Evolutionary conservation across 2,329 filamentous ascomycete genomes (phyloP), one percentile per base, ranked within the genome.

Genomic region (Raffaelea ambrosiae): DNA sequence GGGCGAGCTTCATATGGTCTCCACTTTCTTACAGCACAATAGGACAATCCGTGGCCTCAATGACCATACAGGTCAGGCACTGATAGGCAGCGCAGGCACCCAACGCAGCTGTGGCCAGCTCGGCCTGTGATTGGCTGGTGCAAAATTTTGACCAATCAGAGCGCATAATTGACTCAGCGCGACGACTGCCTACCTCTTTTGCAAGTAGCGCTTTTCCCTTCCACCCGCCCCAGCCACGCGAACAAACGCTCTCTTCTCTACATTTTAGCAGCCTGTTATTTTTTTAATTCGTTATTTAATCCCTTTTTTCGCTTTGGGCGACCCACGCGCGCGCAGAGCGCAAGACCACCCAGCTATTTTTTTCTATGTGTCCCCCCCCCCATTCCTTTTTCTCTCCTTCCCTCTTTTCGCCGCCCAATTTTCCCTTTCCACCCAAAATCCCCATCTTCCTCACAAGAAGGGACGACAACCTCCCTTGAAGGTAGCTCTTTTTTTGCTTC

Each of bases 381-480:
- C 33, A 35, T 44, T 33, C 43, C 31, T 36, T 23, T 35, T 38
- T 21, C 8, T 33, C n/a, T 14, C 43, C 36, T 42, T 42, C 29
- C 29, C 21, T 38, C 29, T 47, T 29, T 39, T 29, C 29, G 31
- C 40, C 40, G 40, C 45, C 45, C 39, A 47, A 46, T 35, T 23
- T 38, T 43, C 29, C 16, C 23, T 40, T n/a, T n/a, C n/a, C n/a
- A n/a, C n/a, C n/a, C n/a, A n/a, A n/a, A n/a, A n/a, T n/a, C n/a
- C 40, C 45, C 29, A 38, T 41, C 19, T 13, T 23, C 31, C 19
- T 47, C 36, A 35, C 16, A 9, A 20, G 13, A 22, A 8, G 16
- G 23, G 11, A 47, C 33, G n/a, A n/a, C n/a, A n/a, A n/a, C n/a
- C 39, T 26, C 39, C 29, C 33, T 46, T 35, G 35, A n/a, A 16